Evolutionary conservation across 2,329 filamentous ascomycete species (phyloP).

Genomic region (Orbilia brochopaga): DNA sequence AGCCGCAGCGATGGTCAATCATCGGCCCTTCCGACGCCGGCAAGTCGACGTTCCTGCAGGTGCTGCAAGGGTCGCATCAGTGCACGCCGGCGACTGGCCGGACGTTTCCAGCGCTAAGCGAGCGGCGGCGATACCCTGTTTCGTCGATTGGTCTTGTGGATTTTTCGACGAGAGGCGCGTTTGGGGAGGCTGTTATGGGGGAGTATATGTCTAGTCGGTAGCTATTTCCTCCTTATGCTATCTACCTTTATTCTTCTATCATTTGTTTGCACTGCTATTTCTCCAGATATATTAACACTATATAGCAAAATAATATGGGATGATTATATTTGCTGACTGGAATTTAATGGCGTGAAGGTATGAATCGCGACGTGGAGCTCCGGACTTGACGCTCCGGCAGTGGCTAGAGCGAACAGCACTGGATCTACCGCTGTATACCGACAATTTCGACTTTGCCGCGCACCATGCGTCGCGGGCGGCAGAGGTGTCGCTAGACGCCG

Average conservation of each 20-base stretch:
- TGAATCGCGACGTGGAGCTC: slow-evolving; percentile 82
- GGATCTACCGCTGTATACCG: slow-evolving; percentile 70
- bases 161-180: slow-evolving; percentile 67
- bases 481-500: slow-evolving; percentile 65
- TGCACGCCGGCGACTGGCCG: slow-evolving; percentile 76
- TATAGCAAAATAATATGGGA: slow-evolving; percentile 57
- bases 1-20: slow-evolving; percentile 76
- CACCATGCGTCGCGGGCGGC: slow-evolving; percentile 55
- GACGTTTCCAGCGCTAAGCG: slow-evolving; percentile 77
- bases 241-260: too few relatives aligned
- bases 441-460: slow-evolving; percentile 59
- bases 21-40: slow-evolving; percentile 78
- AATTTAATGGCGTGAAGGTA: slow-evolving; percentile 86
- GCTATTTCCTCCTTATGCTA: slow-evolving; percentile 11
- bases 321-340: slow-evolving; percentile 61
- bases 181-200: slow-evolving; percentile 61
- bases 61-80: slow-evolving; percentile 76
- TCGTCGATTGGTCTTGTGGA: slow-evolving; percentile 83
- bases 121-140: slow-evolving; percentile 62
- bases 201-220: slow-evolving; percentile 55
- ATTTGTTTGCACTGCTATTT: too few relatives aligned
- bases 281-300: too few relatives aligned
- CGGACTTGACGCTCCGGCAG: slow-evolving; percentile 82
- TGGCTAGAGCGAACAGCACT: slow-evolving; percentile 83
- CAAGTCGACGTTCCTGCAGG: slow-evolving; percentile 80